Conservation (phyloP, 2,329 filamentous ascomycete genomes). For the Xylogone sp. region DNA sequence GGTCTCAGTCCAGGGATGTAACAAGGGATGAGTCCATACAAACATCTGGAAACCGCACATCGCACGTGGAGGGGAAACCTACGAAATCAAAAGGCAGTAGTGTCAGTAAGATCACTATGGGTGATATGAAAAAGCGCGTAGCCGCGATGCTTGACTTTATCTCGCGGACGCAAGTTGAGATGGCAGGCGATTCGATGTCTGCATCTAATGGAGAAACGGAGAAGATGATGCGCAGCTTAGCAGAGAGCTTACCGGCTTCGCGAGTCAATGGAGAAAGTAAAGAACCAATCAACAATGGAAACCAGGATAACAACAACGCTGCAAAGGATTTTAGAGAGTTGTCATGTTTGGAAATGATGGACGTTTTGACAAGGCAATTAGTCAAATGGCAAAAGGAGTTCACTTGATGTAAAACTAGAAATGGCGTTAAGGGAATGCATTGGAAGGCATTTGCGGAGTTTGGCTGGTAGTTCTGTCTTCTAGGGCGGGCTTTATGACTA, state of each 20-base stretch:
- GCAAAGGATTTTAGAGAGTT: conserved; percentile 67
- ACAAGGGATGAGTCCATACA: conserved; percentile 46
- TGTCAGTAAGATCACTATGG: conserved; percentile 69
- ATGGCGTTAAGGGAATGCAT: neutral
- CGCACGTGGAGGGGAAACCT: conserved; percentile 30
- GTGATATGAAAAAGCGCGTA: conserved; percentile 82
- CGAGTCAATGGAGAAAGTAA: conserved; percentile 33
- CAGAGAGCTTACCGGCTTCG: conserved; percentile 27
- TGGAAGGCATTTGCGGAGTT: neutral
- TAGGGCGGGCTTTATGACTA: neutral
- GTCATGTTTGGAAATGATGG: conserved; percentile 41
- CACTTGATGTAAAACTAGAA: conserved; percentile 9
- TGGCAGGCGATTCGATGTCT: conserved; percentile 60
- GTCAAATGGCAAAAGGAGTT: conserved; percentile 33
- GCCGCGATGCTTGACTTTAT: conserved; percentile 87
- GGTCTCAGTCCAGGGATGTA: conserved; percentile 44
- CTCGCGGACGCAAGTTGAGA: conserved; percentile 80
- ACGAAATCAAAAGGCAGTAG: conserved; percentile 31
- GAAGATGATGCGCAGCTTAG: conserved; percentile 30
- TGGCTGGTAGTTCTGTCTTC: neutral
- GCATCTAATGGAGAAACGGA: conserved; percentile 35
- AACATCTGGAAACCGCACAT: conserved; percentile 32
- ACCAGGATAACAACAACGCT: conserved; percentile 14
- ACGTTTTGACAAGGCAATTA: conserved; percentile 34
- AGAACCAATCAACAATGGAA: conserved; percentile 29